Evolutionary conservation across 129 eudicot genomes (phyloP), one percentile per base, ranked within the genome.

Genomic region (Silybum marianum): DNA sequence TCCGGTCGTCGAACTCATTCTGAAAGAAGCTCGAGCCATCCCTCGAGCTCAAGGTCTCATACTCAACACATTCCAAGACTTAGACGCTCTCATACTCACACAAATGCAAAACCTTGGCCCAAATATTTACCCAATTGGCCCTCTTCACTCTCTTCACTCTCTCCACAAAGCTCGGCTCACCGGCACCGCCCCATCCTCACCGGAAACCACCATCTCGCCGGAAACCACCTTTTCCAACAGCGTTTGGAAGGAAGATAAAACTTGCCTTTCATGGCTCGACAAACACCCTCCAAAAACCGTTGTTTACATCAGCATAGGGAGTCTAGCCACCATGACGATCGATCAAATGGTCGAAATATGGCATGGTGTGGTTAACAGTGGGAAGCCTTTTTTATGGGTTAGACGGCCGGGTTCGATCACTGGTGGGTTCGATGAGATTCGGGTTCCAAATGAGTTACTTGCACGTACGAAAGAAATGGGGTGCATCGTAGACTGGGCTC

Each of bases 281-380:
- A 75, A 36, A n/a, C 84, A 87, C 73, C 54, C 72, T 38, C 84
- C 90, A 0, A 71, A 82, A 22, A 73, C 77, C 0, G 90, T 87
- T 1, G 28, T 90, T 7, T 90, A 87, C 16, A 85, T 88, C 25
- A 90, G 94, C 69, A 85, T 90, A 14, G 94, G 92, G 23, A 90
- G 88, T 48, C 60, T 86, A 10, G 46, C 83, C 0, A 70, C 84
- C 4, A 80, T 32, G 36, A 32, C 54, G 1, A 32, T 78, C 22
- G n/a, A 66, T 0, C 83, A 86, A 0, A 22, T 84, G 18, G 8
- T 66, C n/a, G 94, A 90, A 75, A 73, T 87, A 65, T 87, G 88
- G 58, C 73, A 87, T 80, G 90, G 90, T 18, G 77, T 87, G 58
- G 88, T 80, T 26, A 77, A 81, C 7, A 87, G 90, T 76, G 69